phyloP scores from a whole-genome alignment of 129 eudicot species.

The Silybum marianum region DNA sequence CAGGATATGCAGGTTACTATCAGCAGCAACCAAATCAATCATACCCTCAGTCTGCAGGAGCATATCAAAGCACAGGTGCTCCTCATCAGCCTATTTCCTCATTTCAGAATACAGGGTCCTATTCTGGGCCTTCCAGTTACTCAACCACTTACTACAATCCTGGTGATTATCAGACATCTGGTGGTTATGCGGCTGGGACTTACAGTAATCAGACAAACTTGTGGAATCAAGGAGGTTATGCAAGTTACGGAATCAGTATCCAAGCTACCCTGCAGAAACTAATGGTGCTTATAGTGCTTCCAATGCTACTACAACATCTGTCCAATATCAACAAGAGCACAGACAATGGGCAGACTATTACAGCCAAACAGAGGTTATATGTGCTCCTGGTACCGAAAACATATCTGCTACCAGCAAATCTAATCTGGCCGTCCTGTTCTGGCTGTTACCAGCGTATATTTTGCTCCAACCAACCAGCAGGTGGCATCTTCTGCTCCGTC shows the following conservation, averaged over 20 bases:
- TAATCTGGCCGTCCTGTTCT: too few relatives aligned
- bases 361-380: conserved; percentile 83
- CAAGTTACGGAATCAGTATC: conserved; percentile 65
- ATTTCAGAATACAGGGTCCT: conserved; percentile 98
- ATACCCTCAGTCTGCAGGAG: conserved; percentile 52
- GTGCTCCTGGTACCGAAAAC: conserved; percentile 98
- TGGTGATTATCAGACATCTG: conserved; percentile 99
- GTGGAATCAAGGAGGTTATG: conserved; percentile 88
- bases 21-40: conserved; percentile 40
- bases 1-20: conserved; percentile 72
- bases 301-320: conserved; percentile 49
- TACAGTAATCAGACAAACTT: conserved; percentile 65
- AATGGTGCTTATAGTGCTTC: conserved; percentile 60
- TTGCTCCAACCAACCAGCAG: conserved; percentile 53
- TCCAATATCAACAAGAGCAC: conserved; percentile 74
- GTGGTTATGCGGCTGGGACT: conserved; percentile 58
- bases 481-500: conserved; percentile 53
- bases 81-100: conserved; percentile 99
- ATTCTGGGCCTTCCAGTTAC: conserved; percentile 92
- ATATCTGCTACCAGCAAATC: conserved; percentile 49
- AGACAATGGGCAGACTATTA: conserved; percentile 89
- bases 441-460: conserved; percentile 45
- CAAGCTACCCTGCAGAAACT: conserved; percentile 66
- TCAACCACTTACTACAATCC: conserved; percentile 99
- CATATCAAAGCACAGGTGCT: conserved; percentile 98